phyloP scores from a whole-genome alignment of 768 basidiomycete species.

The Tricholoma saponaceum region DNA sequence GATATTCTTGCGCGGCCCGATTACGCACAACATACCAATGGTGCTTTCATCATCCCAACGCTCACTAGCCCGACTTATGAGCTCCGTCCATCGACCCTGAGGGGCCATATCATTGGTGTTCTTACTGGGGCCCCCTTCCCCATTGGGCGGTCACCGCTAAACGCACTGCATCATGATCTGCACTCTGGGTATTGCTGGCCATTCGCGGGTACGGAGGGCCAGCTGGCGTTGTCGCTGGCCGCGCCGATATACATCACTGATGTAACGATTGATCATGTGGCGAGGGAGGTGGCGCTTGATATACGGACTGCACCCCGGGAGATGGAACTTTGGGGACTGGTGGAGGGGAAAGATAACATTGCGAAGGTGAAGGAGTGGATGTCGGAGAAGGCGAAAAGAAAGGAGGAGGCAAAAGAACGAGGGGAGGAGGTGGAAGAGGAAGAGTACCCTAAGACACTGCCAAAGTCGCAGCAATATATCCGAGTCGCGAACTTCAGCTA shows the following conservation, averaged over 20 bases:
- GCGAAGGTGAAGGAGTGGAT: constrained; percentile 56
- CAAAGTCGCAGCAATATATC: constrained; percentile 45
- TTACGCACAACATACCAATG: constrained; percentile 80
- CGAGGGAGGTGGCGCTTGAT: constrained; percentile 78
- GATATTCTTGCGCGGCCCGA: constrained; percentile 82
- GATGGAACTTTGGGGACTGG: constrained; percentile 90
- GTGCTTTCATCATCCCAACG: constrained; percentile 74
- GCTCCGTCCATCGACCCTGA: constrained; percentile 48
- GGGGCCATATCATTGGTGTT: constrained; percentile 45
- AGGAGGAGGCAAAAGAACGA: constrained; percentile 27
- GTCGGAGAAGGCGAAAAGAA: constrained; percentile 35
- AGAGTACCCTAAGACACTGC: constrained; percentile 46
- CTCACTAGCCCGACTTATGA: constrained; percentile 82
- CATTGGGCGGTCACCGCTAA: constrained; percentile 79
- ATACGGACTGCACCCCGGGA: constrained; percentile 75
- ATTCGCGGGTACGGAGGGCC: constrained; percentile 73
- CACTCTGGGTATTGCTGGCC: constrained; percentile 93
- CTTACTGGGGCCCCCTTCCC: constrained; percentile 60
- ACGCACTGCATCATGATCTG: constrained; percentile 81
- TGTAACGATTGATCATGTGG: constrained; percentile 86
- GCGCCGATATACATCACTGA: constrained; percentile 70
- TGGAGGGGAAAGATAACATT: constrained; percentile 74
- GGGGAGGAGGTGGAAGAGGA: constrained; percentile 29
- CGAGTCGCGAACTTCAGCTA: constrained; percentile 71
- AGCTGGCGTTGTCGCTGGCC: constrained; percentile 78